Evolutionary conservation across 176 grass and related monocot genomes (phyloP).

Genomic region (Canna indica): DNA sequence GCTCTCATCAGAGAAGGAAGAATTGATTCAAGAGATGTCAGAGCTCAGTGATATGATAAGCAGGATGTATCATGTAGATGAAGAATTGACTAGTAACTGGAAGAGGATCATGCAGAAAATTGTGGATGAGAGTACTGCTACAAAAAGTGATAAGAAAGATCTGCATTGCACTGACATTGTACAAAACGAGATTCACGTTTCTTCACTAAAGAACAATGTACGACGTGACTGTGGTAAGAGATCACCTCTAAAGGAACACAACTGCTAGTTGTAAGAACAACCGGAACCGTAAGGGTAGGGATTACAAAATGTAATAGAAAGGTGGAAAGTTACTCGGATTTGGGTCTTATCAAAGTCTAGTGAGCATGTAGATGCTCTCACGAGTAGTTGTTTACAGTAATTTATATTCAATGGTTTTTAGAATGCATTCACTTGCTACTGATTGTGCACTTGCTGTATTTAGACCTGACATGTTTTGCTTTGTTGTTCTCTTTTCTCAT

Average conservation of each 20-base stretch:
- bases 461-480: neutral
- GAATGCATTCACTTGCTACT: neutral
- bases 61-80: constrained; percentile 28
- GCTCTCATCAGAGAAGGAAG: constrained; percentile 30
- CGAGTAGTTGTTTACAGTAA: neutral
- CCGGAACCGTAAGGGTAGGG: neutral
- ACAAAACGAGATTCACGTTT: constrained; percentile 6
- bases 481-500: no score
- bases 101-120: constrained; percentile 37
- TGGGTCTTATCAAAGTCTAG: neutral
- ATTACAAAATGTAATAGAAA: neutral
- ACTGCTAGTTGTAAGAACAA: constrained; percentile 24
- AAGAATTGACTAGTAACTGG: constrained; percentile 33
- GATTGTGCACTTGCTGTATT: neutral
- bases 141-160: constrained; percentile 19
- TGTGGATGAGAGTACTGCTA: constrained; percentile 15
- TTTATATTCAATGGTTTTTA: neutral
- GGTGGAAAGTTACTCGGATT: neutral
- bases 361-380: neutral
- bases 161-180: constrained; percentile 12
- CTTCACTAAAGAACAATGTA: constrained; percentile 35
- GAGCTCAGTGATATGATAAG: constrained; percentile 30
- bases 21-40: constrained; percentile 28
- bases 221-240: constrained; percentile 31
- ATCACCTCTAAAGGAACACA: constrained; percentile 53